Evolutionary conservation across 805 yeast species (phyloP), one percentile per base, ranked within the genome.

Genomic region (Sugiyamaella lignohabitans): DNA sequence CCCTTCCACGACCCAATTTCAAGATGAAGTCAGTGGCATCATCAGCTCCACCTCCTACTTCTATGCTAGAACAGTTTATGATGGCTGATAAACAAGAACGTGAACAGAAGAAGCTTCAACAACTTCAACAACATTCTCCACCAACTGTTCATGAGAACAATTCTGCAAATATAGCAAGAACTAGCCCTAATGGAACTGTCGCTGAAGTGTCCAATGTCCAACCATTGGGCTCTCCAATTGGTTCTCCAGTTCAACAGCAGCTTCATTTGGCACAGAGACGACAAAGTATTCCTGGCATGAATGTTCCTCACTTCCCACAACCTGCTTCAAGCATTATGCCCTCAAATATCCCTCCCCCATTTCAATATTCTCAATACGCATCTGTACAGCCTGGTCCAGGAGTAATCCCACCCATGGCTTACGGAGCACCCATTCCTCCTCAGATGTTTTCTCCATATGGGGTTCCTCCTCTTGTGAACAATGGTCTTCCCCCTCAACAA

Each of bases 1-100:
- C 60, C 5, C 43, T 59, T 24, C 60, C 61, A 3, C 51, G 55
- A 39, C 60, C 62, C 5, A 40, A 42, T 14, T 54, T 54, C 47
- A 47, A 47, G 50, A 17, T 42, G 18, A 53, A 53, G 44, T 21
- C 52, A 5, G 19, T 43, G 14, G 22, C 38, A 16, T 16, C 45
- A 14, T 29, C 46, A 17, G 30, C 42, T 11, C n/a, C n/a, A n/a
- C 48, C 50, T 42, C 47, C 49, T 21, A 21, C 40, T 10, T 53
- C 56, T 19, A 40, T 53, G 52, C 51, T 53, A 30, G 57, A 53
- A 35, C 51, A 53, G 40, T 47, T 54, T 45, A 52, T 54, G 57
- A 6, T 40, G 47, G 57, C 57, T 6, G 57, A 54, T 40, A 32
- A 46, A 19, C 37, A 50, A 22, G 57, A 54, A 37, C 44, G 54